Evolutionary conservation across 1,284 basidiomycete species (phyloP).

Genomic region (Melampsora occidentalis): DNA sequence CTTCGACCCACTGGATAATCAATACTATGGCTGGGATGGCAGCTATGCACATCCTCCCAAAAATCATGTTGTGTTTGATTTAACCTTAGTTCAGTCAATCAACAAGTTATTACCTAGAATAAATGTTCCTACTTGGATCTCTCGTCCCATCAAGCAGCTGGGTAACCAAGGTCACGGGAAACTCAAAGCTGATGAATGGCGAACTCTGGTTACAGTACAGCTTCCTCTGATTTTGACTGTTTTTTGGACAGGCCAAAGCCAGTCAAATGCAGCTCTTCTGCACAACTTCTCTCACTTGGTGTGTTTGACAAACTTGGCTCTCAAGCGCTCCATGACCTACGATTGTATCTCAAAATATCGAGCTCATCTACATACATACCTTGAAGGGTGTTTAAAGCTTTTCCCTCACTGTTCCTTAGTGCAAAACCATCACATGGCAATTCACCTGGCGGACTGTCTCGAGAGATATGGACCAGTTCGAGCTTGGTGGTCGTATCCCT

Average conservation of each 20-base stretch:
- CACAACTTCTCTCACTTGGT: slow-evolving; percentile 32
- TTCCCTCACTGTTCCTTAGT: background rate
- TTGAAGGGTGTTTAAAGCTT: background rate
- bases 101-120: background rate
- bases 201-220: slow-evolving; percentile 6
- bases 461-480: slow-evolving; percentile 13
- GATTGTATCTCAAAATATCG: slow-evolving; percentile 10
- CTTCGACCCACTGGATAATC: too few relatives aligned
- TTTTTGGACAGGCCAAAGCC: slow-evolving; percentile 3
- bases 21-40: slow-evolving; percentile 11
- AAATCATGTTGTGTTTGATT: background rate
- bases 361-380: background rate
- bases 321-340: background rate
- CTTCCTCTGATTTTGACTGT: slow-evolving; percentile 19
- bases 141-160: background rate
- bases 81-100: background rate
- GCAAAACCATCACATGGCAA: slow-evolving; percentile 26
- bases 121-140: slow-evolving; percentile 24
- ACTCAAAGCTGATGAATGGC: slow-evolving; percentile 45
- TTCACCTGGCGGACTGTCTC: slow-evolving; percentile 20
- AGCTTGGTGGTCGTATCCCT: slow-evolving; percentile 36
- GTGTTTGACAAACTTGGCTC: slow-evolving; percentile 1
- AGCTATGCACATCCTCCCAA: background rate
- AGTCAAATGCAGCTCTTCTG: background rate
- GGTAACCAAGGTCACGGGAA: slow-evolving; percentile 32